These are phyloP conservation scores for Backusella tuberculispora DNA, from an alignment of 192 early-diverging fungal genomes.

Conservation along the genomic window DNA sequence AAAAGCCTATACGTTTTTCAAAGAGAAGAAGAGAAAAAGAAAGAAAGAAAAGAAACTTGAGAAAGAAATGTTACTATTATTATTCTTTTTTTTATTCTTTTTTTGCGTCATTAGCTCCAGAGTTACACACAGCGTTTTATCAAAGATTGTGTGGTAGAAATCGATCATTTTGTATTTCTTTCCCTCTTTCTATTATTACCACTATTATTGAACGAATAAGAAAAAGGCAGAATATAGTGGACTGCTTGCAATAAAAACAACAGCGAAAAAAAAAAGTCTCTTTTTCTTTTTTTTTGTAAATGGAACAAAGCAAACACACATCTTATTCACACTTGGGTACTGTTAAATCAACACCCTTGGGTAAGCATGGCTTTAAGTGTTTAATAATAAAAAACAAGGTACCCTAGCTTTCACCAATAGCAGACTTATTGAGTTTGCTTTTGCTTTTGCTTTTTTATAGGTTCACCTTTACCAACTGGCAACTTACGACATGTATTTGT, in stretches of 20 bases:
- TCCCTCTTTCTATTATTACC: neutral
- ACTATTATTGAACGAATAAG: conserved; percentile 11
- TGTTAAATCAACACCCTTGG: conserved; percentile 8
- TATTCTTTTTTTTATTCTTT: neutral
- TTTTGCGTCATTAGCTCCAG: too few relatives aligned
- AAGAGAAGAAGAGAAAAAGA: neutral
- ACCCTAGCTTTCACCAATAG: neutral
- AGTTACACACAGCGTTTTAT: too few relatives aligned
- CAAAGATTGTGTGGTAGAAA: neutral
- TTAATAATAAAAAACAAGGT: conserved; percentile 2
- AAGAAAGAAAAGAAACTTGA: neutral
- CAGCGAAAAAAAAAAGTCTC: neutral
- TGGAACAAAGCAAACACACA: conserved; percentile 14
- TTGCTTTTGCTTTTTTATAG: neutral
- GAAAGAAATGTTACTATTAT: neutral
- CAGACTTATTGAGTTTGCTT: neutral
- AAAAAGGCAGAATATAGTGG: neutral
- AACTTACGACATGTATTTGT: conserved; percentile 43
- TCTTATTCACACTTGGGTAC: conserved; percentile 15
- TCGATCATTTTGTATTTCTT: conserved; percentile 6
- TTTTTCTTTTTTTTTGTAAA: neutral
- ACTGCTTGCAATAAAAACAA: conserved; percentile 4
- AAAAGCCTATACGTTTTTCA: conserved; percentile 3
- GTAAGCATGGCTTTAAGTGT: neutral
- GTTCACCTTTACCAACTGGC: neutral